Evolutionary conservation across 139 green algal species (phyloP).

Genomic region (Coelastrella sp.): DNA sequence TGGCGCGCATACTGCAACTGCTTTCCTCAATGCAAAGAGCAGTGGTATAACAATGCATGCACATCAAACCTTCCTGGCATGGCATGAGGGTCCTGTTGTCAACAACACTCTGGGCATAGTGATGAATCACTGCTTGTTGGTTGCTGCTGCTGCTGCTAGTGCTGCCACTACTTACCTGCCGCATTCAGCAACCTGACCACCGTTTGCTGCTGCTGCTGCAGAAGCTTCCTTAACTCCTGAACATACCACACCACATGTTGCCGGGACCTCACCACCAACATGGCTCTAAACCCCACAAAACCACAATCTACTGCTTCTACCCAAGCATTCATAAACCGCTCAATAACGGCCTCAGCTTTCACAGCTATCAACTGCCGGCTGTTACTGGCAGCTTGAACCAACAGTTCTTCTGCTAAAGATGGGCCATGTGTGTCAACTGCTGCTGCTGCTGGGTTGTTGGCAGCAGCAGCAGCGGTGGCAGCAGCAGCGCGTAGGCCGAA

Average conservation of each 20-base stretch:
- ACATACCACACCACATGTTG: slow-evolving; percentile 63
- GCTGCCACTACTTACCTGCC: slow-evolving; percentile 22
- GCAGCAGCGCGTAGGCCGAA: not conserved
- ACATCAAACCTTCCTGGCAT: too few species aligned
- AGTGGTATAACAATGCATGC: too few species aligned
- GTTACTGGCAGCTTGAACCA: slow-evolving; percentile 58
- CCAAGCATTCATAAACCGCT: slow-evolving; percentile 49
- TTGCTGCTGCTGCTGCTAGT: too few species aligned
- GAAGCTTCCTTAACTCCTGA: slow-evolving; percentile 46
- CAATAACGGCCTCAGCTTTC: slow-evolving; percentile 53
- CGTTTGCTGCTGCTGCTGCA: not conserved
- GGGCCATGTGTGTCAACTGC: not conserved
- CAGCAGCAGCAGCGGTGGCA: not conserved
- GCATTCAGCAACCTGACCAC: not conserved
- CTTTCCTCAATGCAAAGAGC: too few species aligned
- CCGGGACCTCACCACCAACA: slow-evolving; percentile 57
- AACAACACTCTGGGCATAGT: too few species aligned
- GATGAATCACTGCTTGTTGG: too few species aligned
- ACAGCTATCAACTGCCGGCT: slow-evolving; percentile 53
- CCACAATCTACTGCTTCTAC: slow-evolving; percentile 5
- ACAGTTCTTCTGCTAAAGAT: slow-evolving; percentile 44
- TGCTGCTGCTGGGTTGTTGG: not conserved
- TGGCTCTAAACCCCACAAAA: slow-evolving; percentile 47
- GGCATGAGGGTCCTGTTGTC: too few species aligned
- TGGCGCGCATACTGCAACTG: too few species aligned